phyloP scores from a whole-genome alignment of 176 grass and related monocot genomes.

The Echinochloa phyllopogon region DNA sequence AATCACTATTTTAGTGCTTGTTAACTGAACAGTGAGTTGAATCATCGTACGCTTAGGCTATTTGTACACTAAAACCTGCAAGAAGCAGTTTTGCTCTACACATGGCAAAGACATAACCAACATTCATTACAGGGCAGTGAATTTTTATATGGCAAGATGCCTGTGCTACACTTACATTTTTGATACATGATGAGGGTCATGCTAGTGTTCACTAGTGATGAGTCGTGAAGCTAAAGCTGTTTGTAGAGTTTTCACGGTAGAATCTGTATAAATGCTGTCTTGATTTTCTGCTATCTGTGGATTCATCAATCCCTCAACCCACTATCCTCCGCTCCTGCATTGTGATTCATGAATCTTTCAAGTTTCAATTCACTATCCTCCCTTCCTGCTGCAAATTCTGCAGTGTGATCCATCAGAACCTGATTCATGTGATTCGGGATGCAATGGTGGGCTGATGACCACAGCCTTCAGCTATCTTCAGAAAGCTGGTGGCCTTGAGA shows the following conservation, averaged over 20 bases:
- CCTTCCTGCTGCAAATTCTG: conserved; percentile 37
- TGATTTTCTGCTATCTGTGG: neutral
- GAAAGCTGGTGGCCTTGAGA: conserved; percentile 86
- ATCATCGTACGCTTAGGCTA: neutral
- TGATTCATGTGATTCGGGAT: conserved; percentile 75
- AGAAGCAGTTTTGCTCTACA: neutral
- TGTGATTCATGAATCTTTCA: neutral
- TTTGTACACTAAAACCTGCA: neutral
- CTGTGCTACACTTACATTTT: neutral
- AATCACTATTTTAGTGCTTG: too few relatives aligned
- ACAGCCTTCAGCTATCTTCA: conserved; percentile 74
- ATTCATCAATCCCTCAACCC: neutral
- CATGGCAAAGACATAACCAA: neutral
- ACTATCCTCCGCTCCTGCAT: neutral
- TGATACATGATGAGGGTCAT: neutral
- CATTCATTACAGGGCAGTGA: neutral
- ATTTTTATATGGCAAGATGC: neutral
- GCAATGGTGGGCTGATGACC: conserved; percentile 89
- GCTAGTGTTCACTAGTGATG: neutral
- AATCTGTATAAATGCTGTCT: neutral
- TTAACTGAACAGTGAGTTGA: neutral
- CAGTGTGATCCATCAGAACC: conserved; percentile 76
- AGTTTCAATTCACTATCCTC: conserved; percentile 15
- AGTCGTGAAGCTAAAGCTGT: neutral
- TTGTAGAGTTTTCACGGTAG: neutral